These are phyloP conservation scores for Balamuthia mandrillaris DNA, from an alignment of 208 protist species.

Conservation along the genomic window DNA sequence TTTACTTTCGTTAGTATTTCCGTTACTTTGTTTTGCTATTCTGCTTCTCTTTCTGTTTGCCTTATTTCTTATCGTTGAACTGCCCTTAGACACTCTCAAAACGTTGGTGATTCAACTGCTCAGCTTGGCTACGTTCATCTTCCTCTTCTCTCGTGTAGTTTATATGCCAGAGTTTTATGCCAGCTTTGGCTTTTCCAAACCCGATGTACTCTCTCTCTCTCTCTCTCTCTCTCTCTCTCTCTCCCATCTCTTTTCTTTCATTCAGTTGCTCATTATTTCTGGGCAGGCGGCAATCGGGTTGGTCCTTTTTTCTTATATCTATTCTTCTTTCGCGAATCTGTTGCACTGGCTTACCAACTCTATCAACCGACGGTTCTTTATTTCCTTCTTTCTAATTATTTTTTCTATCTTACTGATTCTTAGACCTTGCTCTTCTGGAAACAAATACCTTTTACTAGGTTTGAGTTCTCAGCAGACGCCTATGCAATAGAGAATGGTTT, in stretches of 20 bases:
- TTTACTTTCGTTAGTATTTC: constrained; percentile 35
- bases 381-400: not conserved
- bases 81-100: constrained; percentile 54
- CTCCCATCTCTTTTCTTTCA: too few relatives aligned
- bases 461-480: constrained; percentile 48
- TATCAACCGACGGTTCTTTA: constrained; percentile 30
- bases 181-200: too few relatives aligned
- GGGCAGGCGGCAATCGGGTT: constrained; percentile 32
- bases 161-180: constrained; percentile 47
- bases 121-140: constrained; percentile 51
- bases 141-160: constrained; percentile 49
- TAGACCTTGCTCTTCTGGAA: too few relatives aligned
- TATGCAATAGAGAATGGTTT: constrained; percentile 46
- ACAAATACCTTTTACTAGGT: constrained; percentile 23
- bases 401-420: not conserved
- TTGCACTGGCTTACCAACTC: constrained; percentile 53
- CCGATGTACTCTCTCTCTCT: too few relatives aligned
- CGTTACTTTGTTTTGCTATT: not conserved
- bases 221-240: not conserved
- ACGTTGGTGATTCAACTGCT: constrained; percentile 48
- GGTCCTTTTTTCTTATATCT: constrained; percentile 56
- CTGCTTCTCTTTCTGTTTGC: not conserved
- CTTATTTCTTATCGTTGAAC: too few relatives aligned
- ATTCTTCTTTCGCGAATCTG: constrained; percentile 54
- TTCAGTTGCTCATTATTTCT: too few relatives aligned